Conservation (phyloP, 2,329 filamentous ascomycete genomes). For the Hymenoscyphus albidus region DNA sequence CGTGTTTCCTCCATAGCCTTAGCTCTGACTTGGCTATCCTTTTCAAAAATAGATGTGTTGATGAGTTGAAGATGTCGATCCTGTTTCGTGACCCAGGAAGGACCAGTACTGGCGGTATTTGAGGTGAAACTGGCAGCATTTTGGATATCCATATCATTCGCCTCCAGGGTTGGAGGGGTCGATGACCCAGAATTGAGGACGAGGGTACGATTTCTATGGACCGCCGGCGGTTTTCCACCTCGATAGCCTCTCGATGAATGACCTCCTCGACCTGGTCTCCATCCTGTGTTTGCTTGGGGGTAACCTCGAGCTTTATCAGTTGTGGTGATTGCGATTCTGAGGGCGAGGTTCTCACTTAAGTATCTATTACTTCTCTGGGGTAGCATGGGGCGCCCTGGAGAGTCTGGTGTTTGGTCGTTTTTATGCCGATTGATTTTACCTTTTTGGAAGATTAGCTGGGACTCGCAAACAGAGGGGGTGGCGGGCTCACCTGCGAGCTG, state of each 20-base stretch:
- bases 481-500: constrained; percentile 50
- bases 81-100: constrained; percentile 66
- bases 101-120: constrained; percentile 28
- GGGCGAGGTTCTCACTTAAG: constrained; percentile 22
- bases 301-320: constrained; percentile 26
- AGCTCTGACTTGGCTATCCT: constrained; percentile 63
- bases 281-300: constrained; percentile 26
- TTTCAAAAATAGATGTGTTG: constrained; percentile 73
- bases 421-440: constrained; percentile 80
- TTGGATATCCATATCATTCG: constrained; percentile 22
- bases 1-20: constrained; percentile 70
- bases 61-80: constrained; percentile 80
- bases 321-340: constrained; percentile 6
- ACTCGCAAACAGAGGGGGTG: constrained; percentile 42
- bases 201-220: constrained; percentile 56
- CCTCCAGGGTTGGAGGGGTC: constrained; percentile 8
- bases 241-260: constrained; percentile 30
- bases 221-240: constrained; percentile 38
- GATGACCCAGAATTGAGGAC: constrained; percentile 52
- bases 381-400: constrained; percentile 19
- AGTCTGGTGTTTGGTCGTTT: constrained; percentile 49
- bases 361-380: constrained; percentile 15
- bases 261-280: constrained; percentile 28
- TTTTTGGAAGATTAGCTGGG: constrained; percentile 36
- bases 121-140: constrained; percentile 11